Conservation (phyloP, 176 grass and related monocot species). For the Eleusine indica region DNA sequence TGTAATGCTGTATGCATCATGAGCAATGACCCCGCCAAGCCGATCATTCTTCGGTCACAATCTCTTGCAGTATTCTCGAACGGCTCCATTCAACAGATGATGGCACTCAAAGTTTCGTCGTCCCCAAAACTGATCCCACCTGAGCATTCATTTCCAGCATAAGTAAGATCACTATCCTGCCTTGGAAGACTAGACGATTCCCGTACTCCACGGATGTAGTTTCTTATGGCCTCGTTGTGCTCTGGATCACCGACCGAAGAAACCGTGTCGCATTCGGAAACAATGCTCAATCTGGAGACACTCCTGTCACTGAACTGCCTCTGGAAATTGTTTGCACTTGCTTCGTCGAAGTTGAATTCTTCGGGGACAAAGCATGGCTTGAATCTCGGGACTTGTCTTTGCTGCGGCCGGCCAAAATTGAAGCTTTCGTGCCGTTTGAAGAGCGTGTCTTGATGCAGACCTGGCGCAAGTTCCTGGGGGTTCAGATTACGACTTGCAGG, state of each 20-base stretch:
- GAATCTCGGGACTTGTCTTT: conserved; percentile 39
- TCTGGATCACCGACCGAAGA: conserved; percentile 41
- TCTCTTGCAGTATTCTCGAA: background rate
- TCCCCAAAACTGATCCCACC: conserved; percentile 11
- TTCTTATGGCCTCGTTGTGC: conserved; percentile 9
- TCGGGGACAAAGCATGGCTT: conserved; percentile 48
- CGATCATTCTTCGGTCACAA: background rate
- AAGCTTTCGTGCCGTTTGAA: conserved; percentile 78
- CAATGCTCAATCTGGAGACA: conserved; percentile 45
- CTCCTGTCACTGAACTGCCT: conserved; percentile 56
- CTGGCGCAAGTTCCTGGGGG: conserved; percentile 25
- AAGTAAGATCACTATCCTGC: conserved; percentile 10
- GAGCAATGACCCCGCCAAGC: background rate
- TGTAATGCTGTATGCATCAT: background rate
- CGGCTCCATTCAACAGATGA: conserved; percentile 7
- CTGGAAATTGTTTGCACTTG: conserved; percentile 34
- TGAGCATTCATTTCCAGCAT: conserved; percentile 25
- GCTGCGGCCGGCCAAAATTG: conserved; percentile 56
- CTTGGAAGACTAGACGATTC: conserved; percentile 16
- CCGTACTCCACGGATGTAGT: conserved; percentile 1
- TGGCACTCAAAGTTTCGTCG: conserved; percentile 19
- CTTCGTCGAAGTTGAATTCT: conserved; percentile 19
- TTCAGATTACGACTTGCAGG: conserved; percentile 29
- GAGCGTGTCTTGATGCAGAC: conserved; percentile 39
- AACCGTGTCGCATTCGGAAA: conserved; percentile 40